Conservation (phyloP, 371 early-diverging fungal species). For the Chytridium lagenaria region DNA sequence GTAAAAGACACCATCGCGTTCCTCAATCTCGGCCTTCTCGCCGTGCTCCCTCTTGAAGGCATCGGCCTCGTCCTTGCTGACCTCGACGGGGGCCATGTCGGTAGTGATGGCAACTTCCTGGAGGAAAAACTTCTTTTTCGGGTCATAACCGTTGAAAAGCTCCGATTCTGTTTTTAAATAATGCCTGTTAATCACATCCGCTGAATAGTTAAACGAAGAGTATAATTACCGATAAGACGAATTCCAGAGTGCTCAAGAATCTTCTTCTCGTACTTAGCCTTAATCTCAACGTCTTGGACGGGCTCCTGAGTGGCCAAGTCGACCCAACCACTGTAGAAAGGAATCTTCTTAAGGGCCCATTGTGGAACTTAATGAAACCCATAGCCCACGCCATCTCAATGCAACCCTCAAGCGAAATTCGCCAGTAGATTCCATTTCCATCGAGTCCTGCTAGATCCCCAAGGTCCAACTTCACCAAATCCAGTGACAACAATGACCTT, state of each 20-base stretch:
- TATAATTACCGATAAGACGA: conserved; percentile 75
- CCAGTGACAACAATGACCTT: conserved; percentile 94
- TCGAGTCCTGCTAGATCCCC: conserved; percentile 91
- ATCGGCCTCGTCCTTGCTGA: conserved; percentile 89
- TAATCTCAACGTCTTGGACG: conserved; percentile 89
- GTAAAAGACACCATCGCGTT: conserved; percentile 78
- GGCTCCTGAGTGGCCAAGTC: conserved; percentile 90
- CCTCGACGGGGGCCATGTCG: conserved; percentile 90
- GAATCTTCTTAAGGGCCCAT: conserved; percentile 80
- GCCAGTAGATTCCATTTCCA: conserved; percentile 92
- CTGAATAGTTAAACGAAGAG: conserved; percentile 15
- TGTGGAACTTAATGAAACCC: conserved; percentile 91
- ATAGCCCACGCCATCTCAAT: conserved; percentile 98
- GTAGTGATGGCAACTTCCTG: conserved; percentile 93
- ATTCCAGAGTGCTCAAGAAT: conserved; percentile 94
- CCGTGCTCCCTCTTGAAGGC: conserved; percentile 89
- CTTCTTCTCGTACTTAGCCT: conserved; percentile 90
- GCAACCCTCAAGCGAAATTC: conserved; percentile 95
- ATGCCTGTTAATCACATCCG: too few relatives aligned
- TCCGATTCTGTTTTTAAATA: conserved; percentile 74
- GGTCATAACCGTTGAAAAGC: conserved; percentile 91
- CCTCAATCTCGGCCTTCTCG: conserved; percentile 75
- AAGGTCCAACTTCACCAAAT: conserved; percentile 94
- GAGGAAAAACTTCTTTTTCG: conserved; percentile 83
- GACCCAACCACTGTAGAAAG: conserved; percentile 92